These are phyloP conservation scores for Chaetomidium leptoderma DNA, from an alignment of 495 filamentous ascomycete species.

Conservation along the genomic window DNA sequence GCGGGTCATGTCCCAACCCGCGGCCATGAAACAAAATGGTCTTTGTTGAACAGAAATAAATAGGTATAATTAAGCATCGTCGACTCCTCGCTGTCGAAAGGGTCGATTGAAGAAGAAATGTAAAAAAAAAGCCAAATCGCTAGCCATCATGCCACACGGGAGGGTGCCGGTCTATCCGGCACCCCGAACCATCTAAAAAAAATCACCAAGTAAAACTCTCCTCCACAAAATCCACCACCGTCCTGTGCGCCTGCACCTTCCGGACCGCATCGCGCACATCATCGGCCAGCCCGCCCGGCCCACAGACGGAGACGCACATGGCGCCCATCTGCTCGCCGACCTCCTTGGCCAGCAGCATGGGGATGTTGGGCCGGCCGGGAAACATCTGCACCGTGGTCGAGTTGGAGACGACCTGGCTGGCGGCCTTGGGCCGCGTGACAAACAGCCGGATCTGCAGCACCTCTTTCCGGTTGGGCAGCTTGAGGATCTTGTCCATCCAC, in stretches of 20 bases:
- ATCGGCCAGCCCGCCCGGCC: slow-evolving; percentile 76
- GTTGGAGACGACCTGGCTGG: slow-evolving; percentile 66
- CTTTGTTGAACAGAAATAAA: too few relatives aligned
- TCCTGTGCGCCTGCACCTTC: slow-evolving; percentile 55
- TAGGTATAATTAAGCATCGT: too few relatives aligned
- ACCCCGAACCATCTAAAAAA: background rate
- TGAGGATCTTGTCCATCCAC: slow-evolving; percentile 86
- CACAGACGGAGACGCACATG: slow-evolving; percentile 88
- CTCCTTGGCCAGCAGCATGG: slow-evolving; percentile 71
- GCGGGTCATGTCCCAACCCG: too few relatives aligned
- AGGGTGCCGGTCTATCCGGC: background rate
- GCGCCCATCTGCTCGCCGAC: slow-evolving; percentile 72
- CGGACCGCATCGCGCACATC: slow-evolving; percentile 74
- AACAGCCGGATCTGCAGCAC: slow-evolving; percentile 81
- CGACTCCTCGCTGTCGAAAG: too few relatives aligned
- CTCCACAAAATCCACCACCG: slow-evolving; percentile 74
- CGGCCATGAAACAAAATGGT: too few relatives aligned
- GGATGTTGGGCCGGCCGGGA: slow-evolving; percentile 76
- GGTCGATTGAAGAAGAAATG: too few relatives aligned
- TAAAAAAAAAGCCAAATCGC: too few relatives aligned
- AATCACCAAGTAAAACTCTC: slow-evolving; percentile 84
- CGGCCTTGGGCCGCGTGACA: slow-evolving; percentile 73
- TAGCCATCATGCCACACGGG: too few relatives aligned
- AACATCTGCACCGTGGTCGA: slow-evolving; percentile 83
- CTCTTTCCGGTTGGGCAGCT: slow-evolving; percentile 70